Evolutionary conservation across 495 filamentous ascomycete species (phyloP).

Genomic region (Trichoderma parareesei): DNA sequence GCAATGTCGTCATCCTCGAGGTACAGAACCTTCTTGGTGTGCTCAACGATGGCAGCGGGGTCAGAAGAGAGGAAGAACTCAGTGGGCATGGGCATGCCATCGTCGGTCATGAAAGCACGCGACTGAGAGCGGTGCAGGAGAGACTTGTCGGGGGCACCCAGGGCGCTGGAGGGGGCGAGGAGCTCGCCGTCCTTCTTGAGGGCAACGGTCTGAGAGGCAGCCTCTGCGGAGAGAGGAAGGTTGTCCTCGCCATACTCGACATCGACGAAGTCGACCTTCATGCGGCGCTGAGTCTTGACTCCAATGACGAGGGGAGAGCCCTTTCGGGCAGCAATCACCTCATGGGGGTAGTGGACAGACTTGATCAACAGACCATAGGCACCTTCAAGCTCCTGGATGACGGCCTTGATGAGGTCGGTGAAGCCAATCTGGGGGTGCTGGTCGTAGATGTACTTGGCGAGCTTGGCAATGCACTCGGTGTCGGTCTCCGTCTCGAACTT

Average conservation of each 20-base stretch:
- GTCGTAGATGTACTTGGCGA: slow-evolving; percentile 97
- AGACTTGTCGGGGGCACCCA: slow-evolving; percentile 91
- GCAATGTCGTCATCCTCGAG: slow-evolving; percentile 99
- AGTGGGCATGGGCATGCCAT: slow-evolving; percentile 93
- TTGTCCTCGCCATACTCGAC: slow-evolving; percentile 88
- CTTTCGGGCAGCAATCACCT: slow-evolving; percentile 95
- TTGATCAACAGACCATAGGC: slow-evolving; percentile 95
- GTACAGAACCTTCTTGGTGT: slow-evolving; percentile 99
- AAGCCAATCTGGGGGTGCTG: slow-evolving; percentile 91
- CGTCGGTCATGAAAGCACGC: slow-evolving; percentile 95
- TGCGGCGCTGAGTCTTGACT: slow-evolving; percentile 90
- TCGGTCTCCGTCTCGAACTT: slow-evolving; percentile 98
- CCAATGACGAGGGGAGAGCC: slow-evolving; percentile 94
- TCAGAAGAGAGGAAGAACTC: slow-evolving; percentile 99
- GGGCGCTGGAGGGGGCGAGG: slow-evolving; percentile 50
- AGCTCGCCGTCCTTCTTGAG: slow-evolving; percentile 69
- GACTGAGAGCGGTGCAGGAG: slow-evolving; percentile 96
- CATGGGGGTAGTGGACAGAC: slow-evolving; percentile 96
- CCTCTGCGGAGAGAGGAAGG: slow-evolving; percentile 79
- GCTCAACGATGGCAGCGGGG: slow-evolving; percentile 95
- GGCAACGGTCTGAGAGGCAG: slow-evolving; percentile 91
- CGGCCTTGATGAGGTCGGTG: slow-evolving; percentile 89
- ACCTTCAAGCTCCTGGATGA: slow-evolving; percentile 96
- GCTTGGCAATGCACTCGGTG: slow-evolving; percentile 97
- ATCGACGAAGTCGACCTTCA: slow-evolving; percentile 99